These are phyloP conservation scores for Logfia minima DNA, from an alignment of 129 eudicot genomes.

Conservation along the genomic window DNA sequence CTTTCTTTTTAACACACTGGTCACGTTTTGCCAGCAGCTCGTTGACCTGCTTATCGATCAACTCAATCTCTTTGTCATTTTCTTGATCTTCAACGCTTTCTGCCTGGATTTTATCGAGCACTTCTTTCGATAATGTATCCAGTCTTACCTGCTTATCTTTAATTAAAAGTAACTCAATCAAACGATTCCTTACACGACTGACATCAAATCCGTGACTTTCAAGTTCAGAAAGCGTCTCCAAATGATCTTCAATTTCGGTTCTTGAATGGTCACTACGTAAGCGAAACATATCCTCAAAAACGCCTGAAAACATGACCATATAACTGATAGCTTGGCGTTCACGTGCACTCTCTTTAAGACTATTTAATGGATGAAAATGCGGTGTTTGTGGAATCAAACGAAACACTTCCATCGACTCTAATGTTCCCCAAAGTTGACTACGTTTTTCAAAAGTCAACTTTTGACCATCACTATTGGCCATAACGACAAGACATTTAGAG, in stretches of 20 bases:
- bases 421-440: slow-evolving; percentile 51
- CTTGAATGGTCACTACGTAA: slow-evolving; percentile 42
- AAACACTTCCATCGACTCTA: slow-evolving; percentile 72
- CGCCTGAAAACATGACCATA: slow-evolving; percentile 60
- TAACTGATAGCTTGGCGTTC: slow-evolving; percentile 76
- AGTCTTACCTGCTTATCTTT: slow-evolving; percentile 44
- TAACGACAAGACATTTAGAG: slow-evolving; percentile 3
- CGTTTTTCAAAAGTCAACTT: slow-evolving; percentile 59
- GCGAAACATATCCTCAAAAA: slow-evolving; percentile 46
- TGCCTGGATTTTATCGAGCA: slow-evolving; percentile 22
- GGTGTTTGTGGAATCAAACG: slow-evolving; percentile 67
- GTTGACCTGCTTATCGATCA: slow-evolving; percentile 43
- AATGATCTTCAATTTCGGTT: slow-evolving; percentile 37
- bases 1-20: slow-evolving; percentile 20
- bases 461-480: slow-evolving; percentile 16
- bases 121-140: slow-evolving; percentile 13
- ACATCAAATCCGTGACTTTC: slow-evolving; percentile 75
- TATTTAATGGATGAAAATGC: slow-evolving; percentile 60
- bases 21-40: slow-evolving; percentile 44
- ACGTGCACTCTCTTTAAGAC: slow-evolving; percentile 43
- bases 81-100: slow-evolving; percentile 17
- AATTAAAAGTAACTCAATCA: slow-evolving; percentile 36
- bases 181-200: slow-evolving; percentile 35
- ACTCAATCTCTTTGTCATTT: slow-evolving; percentile 39
- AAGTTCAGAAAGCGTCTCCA: slow-evolving; percentile 62